phyloP scores from a whole-genome alignment of 345 rosid genomes.

The rapeseed (Brassica napus) region DNA sequence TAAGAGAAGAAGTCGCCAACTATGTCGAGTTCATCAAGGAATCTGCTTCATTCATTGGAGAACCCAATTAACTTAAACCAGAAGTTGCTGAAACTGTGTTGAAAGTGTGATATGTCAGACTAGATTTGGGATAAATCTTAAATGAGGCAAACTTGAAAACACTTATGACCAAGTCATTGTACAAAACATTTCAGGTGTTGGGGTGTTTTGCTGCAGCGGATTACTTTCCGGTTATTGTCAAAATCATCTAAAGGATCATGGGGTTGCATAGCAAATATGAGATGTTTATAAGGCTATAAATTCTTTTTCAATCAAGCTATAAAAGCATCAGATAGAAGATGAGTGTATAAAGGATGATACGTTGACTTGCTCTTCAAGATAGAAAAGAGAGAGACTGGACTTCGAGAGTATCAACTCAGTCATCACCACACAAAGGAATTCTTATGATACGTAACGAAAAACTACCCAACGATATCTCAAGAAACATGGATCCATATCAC shows the following conservation, averaged over 20 bases:
- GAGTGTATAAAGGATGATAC: slow-evolving; percentile 36
- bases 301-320: slow-evolving; percentile 43
- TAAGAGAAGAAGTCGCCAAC: slow-evolving; percentile 39
- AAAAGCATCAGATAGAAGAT: slow-evolving; percentile 42
- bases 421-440: slow-evolving; percentile 48
- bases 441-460: slow-evolving; percentile 34
- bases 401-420: slow-evolving; percentile 27
- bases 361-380: slow-evolving; percentile 44
- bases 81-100: slow-evolving; percentile 19
- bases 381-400: slow-evolving; percentile 32
- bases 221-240: slow-evolving; percentile 38
- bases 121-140: slow-evolving; percentile 38
- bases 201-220: slow-evolving; percentile 24
- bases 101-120: slow-evolving; percentile 34
- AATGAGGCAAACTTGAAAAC: slow-evolving; percentile 34
- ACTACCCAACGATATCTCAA: no score
- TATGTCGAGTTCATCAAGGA: slow-evolving; percentile 24
- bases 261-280: slow-evolving; percentile 31
- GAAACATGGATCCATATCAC: background rate
- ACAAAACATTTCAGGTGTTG: slow-evolving; percentile 22
- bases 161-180: slow-evolving; percentile 36
- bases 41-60: slow-evolving; percentile 20
- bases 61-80: slow-evolving; percentile 28
- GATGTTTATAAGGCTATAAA: slow-evolving; percentile 28
- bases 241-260: slow-evolving; percentile 40